Percentiles rank a stretch among this genome's conserved stretches.
phyloP scores from a whole-genome alignment of 768 basidiomycete genomes.

The Kwoniella mangroviensis region DNA sequence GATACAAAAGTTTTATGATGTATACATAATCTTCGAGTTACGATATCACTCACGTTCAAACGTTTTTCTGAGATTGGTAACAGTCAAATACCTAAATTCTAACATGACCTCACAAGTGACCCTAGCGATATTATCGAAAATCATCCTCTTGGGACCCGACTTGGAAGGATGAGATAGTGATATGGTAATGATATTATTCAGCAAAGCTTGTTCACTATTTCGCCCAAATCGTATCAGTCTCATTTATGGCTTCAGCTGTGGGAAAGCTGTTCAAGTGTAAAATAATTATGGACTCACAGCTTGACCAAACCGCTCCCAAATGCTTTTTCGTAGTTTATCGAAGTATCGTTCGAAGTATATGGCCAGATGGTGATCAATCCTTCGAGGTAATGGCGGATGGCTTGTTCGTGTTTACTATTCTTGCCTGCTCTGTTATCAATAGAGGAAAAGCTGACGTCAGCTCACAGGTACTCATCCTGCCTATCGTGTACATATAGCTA shows the following conservation, averaged over 20 bases:
- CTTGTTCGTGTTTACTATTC: background rate
- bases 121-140: conserved; percentile 13
- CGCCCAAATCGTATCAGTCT: background rate
- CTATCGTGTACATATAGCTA: too few species aligned
- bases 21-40: too few species aligned
- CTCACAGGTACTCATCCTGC: background rate
- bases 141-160: background rate
- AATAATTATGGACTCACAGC: background rate
- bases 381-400: conserved; percentile 7
- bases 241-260: background rate
- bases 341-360: conserved; percentile 1
- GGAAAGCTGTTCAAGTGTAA: background rate
- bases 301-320: background rate
- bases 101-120: conserved; percentile 6
- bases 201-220: conserved; percentile 17
- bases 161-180: conserved; percentile 10
- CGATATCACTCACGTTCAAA: conserved; percentile 13
- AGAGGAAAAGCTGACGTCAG: background rate
- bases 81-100: conserved; percentile 6
- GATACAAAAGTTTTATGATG: too few species aligned
- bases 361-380: conserved; percentile 1
- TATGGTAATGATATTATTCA: conserved; percentile 11
- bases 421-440: background rate
- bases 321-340: background rate
- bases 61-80: conserved; percentile 3